Percentiles rank a stretch among this genome's conserved stretches.
phyloP scores from a whole-genome alignment of 2,329 filamentous ascomycete genomes.

The Colletotrichum sp. region DNA sequence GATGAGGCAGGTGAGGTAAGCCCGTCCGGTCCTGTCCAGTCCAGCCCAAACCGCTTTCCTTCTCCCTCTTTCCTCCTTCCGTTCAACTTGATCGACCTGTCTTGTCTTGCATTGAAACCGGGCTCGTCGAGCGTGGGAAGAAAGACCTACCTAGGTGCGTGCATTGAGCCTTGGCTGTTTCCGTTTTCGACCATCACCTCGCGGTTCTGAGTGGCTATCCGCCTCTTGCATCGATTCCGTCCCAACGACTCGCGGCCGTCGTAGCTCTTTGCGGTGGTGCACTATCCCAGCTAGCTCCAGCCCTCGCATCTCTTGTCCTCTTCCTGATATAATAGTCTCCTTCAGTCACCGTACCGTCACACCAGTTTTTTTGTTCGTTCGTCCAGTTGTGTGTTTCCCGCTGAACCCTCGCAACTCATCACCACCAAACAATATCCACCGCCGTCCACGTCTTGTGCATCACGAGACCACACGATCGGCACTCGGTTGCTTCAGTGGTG shows the following conservation, averaged over 20 bases:
- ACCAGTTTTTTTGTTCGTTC: neutral
- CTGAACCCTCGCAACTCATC: neutral
- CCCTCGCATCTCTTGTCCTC: neutral
- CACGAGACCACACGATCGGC: neutral
- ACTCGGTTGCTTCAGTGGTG: neutral
- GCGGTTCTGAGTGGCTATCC: constrained; percentile 4
- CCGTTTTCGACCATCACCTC: constrained; percentile 18
- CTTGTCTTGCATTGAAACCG: constrained; percentile 16
- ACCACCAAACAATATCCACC: neutral
- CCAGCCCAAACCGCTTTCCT: constrained; percentile 4
- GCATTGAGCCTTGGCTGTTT: constrained; percentile 14
- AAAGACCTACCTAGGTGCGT: neutral
- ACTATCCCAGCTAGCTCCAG: neutral
- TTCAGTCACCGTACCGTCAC: neutral
- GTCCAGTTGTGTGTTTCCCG: neutral
- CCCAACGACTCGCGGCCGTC: constrained; percentile 6
- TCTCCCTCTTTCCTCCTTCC: constrained; percentile 18
- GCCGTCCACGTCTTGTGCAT: neutral
- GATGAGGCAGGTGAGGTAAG: neutral
- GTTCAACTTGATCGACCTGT: constrained; percentile 15
- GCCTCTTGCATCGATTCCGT: constrained; percentile 6
- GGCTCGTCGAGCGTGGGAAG: constrained; percentile 8
- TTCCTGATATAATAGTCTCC: constrained; percentile 10
- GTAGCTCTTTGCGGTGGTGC: neutral
- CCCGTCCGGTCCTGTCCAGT: neutral